Base-by-base conservation (phyloP, 345 rosid genomes). In the Linum usitatissimum region DNA sequence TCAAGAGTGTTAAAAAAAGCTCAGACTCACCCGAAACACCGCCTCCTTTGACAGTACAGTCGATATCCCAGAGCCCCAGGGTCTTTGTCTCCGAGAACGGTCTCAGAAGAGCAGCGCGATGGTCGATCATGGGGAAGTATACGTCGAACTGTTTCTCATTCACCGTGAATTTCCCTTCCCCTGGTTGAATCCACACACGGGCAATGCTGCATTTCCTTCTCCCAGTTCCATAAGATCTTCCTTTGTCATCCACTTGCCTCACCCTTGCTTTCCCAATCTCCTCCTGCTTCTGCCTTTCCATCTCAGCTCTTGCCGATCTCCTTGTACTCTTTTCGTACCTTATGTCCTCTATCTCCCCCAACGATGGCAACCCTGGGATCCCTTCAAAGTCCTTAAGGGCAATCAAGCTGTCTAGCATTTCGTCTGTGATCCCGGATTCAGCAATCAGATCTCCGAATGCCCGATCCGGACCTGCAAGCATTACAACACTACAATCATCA, bases 21-120 rank as follows among this genome's bases (percentile, higher is more conserved):
- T 10, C 34, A 12, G 51, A 53, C 77, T 78, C 69, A 93, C 99
- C 99, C 60, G 97, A 70, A 62, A 78, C 74, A 40, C 99, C 97
- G 57, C 99, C 99, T 30, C 99, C 99, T 80, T 86, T 81, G 57
- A 93, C 97, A 18, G 96, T 87, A 68, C 90, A 93, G 30, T 70
- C 72, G 8, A 90, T 69, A 71, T 93, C 90, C 99, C 99, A 93
- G 59, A 79, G 85, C 19, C 99, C 99, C 77, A 93, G 78, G 56
- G 99, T 90, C 79, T 93, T 87, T n/a, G 99, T 87, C 78, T 93
- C 97, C 5, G 87, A 72, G 71, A 92, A 86, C 36, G 98, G 98
- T 42, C 95, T 86, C n/a, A 89, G 83, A 72, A 92, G 91, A 30
- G 98, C 80, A 68, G 96, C 97, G 10, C 95, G 90, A 21, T 92